Evolutionary conservation across 495 filamentous ascomycete species (phyloP).

Genomic region (Venustampulla echinocandica): DNA sequence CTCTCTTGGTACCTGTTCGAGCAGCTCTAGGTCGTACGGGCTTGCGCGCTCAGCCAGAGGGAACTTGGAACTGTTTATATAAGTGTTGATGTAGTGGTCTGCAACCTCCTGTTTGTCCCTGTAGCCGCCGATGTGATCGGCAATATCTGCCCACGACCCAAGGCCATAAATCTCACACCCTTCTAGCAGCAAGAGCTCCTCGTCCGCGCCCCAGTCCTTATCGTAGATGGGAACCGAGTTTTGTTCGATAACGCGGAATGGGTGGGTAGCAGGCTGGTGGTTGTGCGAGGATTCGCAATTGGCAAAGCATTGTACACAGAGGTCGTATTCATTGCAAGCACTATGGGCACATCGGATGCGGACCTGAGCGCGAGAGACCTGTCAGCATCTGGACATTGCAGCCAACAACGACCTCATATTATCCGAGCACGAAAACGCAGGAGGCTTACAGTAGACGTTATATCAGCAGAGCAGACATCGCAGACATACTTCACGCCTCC

Average conservation of each 20-base stretch:
- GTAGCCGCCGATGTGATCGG: conserved; percentile 94
- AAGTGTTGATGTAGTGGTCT: conserved; percentile 85
- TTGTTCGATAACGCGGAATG: conserved; percentile 92
- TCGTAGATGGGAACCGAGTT: conserved; percentile 96
- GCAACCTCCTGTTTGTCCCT: conserved; percentile 90
- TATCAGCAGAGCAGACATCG: conserved; percentile 91
- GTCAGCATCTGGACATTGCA: not conserved
- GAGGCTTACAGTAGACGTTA: conserved; percentile 77
- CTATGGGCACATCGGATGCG: conserved; percentile 84
- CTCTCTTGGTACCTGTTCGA: conserved; percentile 73
- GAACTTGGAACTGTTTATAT: conserved; percentile 72
- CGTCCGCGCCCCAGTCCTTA: conserved; percentile 92
- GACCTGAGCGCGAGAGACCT: conserved; percentile 47
- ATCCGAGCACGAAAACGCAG: too few species aligned
- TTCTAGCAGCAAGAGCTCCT: conserved; percentile 86
- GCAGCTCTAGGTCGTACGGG: conserved; percentile 66
- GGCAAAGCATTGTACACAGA: conserved; percentile 92
- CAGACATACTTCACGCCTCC: conserved; percentile 92
- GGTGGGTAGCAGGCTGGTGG: conserved; percentile 77
- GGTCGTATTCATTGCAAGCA: conserved; percentile 86
- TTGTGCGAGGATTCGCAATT: conserved; percentile 65
- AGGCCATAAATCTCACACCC: conserved; percentile 96
- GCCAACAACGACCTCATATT: too few species aligned
- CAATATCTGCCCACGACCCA: conserved; percentile 95
- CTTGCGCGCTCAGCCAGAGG: conserved; percentile 78